Conservation (phyloP, 768 basidiomycete species). For the Lactarius vividus region DNA sequence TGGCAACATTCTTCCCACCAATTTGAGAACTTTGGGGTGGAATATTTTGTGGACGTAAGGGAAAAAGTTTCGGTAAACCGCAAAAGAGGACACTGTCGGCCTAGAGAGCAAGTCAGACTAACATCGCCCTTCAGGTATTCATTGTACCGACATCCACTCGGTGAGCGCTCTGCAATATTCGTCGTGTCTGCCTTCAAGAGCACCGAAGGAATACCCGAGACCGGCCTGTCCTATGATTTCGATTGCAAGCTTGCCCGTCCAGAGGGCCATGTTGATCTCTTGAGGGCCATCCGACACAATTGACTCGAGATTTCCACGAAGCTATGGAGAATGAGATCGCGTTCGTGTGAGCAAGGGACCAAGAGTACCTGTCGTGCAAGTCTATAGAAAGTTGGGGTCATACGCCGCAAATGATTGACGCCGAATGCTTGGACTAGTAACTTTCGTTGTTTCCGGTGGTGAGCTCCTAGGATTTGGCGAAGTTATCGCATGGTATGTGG, state of each 20-base stretch:
- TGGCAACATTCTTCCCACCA: slow-evolving; percentile 37
- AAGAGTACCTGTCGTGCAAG: slow-evolving; percentile 21
- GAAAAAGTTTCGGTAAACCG: slow-evolving; percentile 20
- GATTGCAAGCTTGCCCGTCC: slow-evolving; percentile 12
- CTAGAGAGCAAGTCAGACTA: slow-evolving; percentile 11
- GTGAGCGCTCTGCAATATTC: slow-evolving; percentile 32
- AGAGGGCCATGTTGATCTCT: slow-evolving; percentile 21
- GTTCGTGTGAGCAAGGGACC: slow-evolving; percentile 34
- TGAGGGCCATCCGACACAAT: slow-evolving; percentile 39
- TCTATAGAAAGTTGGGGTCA: slow-evolving; percentile 26
- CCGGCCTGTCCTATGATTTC: slow-evolving; percentile 19
- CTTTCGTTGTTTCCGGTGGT: slow-evolving; percentile 23
- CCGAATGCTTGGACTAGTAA: background rate
- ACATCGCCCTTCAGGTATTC: background rate
- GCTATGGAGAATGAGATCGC: slow-evolving; percentile 39
- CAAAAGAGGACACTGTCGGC: slow-evolving; percentile 6
- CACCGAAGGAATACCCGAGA: background rate
- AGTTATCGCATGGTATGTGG: background rate
- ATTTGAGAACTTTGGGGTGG: slow-evolving; percentile 35
- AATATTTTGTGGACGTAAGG: slow-evolving; percentile 8
- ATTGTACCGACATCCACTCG: slow-evolving; percentile 22
- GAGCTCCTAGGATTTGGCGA: slow-evolving; percentile 15
- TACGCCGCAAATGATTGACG: slow-evolving; percentile 26
- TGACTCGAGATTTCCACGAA: slow-evolving; percentile 28
- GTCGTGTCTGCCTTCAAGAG: slow-evolving; percentile 15